phyloP scores from a whole-genome alignment of 2,329 filamentous ascomycete species.

The Exophiala sp. region DNA sequence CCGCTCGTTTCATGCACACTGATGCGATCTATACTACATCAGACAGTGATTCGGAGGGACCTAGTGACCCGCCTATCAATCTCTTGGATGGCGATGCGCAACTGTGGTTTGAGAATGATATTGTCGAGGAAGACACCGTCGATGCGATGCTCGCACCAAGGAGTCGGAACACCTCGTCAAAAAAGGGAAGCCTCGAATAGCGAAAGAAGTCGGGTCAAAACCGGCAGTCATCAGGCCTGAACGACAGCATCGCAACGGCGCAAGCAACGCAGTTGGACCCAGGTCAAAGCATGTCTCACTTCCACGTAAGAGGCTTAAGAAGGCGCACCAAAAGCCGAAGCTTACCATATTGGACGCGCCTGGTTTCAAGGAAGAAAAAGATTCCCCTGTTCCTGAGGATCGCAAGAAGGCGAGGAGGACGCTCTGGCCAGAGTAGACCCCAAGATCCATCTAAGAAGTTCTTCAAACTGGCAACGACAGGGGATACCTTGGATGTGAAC shows the following conservation, averaged over 20 bases:
- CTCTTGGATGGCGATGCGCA: background rate
- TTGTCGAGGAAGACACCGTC: slow-evolving; percentile 30
- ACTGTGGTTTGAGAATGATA: slow-evolving; percentile 22
- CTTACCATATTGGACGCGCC: slow-evolving; percentile 26
- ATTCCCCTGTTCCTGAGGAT: slow-evolving; percentile 52
- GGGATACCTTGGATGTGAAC: slow-evolving; percentile 53
- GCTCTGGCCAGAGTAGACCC: slow-evolving; percentile 39
- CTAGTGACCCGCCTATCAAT: background rate
- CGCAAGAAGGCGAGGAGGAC: slow-evolving; percentile 49
- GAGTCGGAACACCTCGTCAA: slow-evolving; percentile 5
- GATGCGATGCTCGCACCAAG: slow-evolving; percentile 30
- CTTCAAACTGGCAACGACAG: slow-evolving; percentile 46
- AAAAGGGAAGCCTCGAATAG: slow-evolving; percentile 16
- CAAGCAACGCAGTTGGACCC: background rate
- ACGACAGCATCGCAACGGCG: background rate
- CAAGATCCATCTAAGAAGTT: slow-evolving; percentile 47
- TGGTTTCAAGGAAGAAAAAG: slow-evolving; percentile 24
- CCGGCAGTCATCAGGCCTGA: background rate
- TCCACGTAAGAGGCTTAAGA: slow-evolving; percentile 14
- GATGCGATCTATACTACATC: slow-evolving; percentile 4
- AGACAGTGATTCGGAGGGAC: slow-evolving; percentile 11
- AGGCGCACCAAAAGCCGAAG: slow-evolving; percentile 7
- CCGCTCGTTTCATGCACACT: background rate
- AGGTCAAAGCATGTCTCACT: slow-evolving; percentile 3
- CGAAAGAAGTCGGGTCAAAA: slow-evolving; percentile 3